Percentiles rank a stretch among this genome's conserved stretches.
phyloP scores from a whole-genome alignment of 306 rosid species.

The Aeschynomene evenia region DNA sequence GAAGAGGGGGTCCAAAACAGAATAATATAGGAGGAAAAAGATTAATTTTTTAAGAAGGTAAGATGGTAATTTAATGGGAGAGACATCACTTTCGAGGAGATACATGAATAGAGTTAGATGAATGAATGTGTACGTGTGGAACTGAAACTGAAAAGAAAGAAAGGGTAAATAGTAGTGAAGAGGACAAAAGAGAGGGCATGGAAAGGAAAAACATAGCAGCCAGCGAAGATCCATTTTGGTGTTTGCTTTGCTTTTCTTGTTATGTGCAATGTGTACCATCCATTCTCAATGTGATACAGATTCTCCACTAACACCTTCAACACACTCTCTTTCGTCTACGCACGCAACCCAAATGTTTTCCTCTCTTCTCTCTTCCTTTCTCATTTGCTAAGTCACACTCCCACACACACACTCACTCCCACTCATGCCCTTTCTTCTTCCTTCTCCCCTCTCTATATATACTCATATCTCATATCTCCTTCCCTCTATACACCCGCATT shows the following conservation, averaged over 20 bases:
- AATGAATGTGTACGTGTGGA: not conserved
- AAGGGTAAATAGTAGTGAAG: not conserved
- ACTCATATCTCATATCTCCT: not conserved
- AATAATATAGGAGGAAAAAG: too few species aligned
- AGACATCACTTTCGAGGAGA: not conserved
- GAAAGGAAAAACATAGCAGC: too few species aligned
- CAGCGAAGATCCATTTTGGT: too few species aligned
- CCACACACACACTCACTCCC: not conserved
- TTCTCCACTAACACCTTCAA: not conserved
- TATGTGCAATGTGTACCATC: not conserved
- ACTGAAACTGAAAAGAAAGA: not conserved
- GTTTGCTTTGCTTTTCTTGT: too few species aligned
- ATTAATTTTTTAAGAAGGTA: too few species aligned
- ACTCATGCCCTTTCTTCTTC: not conserved
- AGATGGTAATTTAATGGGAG: too few species aligned
- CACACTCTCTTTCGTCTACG: not conserved
- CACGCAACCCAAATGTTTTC: not conserved
- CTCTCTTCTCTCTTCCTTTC: not conserved
- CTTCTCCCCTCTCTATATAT: not conserved
- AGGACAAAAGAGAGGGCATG: too few species aligned
- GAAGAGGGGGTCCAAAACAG: not conserved
- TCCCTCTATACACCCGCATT: slow-evolving; percentile 13
- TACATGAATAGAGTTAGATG: not conserved
- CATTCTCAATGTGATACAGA: not conserved
- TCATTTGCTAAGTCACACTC: slow-evolving; percentile 30